Evolutionary conservation across 352 stramenopile genomes (phyloP), one percentile per base, ranked within the genome.

Genomic region (Pythium sukuiense): DNA sequence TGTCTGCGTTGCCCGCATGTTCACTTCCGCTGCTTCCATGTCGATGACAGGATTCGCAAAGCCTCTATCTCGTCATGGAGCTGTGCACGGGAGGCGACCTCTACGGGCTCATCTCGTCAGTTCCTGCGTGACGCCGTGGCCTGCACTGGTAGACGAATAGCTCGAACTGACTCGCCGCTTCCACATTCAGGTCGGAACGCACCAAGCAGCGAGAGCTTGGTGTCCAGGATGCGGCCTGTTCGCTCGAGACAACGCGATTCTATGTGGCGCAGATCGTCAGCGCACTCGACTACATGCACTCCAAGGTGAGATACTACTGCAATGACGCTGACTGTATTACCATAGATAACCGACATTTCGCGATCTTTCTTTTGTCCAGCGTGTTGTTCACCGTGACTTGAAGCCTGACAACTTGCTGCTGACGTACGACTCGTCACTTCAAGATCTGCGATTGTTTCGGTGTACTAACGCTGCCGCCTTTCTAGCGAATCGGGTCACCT

Each of bases 361-460:
- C 41, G n/a, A 20, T 18, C 26, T 32, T 52, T 49, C 14, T 48
- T 39, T 16, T 2, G 8, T n/a, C 18, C 74, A 98, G 76, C 85
- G 92, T 70, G 81, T 99, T 37, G 95, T 99, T 50, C 97, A 99
- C 69, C 74, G 97, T 43, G 97, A 99, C 78, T 97, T 99, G 61
- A 97, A 97, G 65, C 90, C 90, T 12, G 90, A 97, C 60, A 97
- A 97, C 61, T 72, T 97, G 32, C 76, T 97, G 5, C 71, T 97
- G 9, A 92, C 76, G 79, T 90, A 71, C 33, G 26, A 59, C 2
- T 13, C 27, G 18, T 20, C 13, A 6, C n/a, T 54, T 18, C 11
- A 29, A 41, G 13, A 32, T 56, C 13, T 41, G 5, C 26, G 27
- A 57, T n/a, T 41, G 27, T 27, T 14, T 57, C 50, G 50, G 50